Evolutionary conservation across 2,329 filamentous ascomycete species (phyloP).

Genomic region (Escovopsis sp.): DNA sequence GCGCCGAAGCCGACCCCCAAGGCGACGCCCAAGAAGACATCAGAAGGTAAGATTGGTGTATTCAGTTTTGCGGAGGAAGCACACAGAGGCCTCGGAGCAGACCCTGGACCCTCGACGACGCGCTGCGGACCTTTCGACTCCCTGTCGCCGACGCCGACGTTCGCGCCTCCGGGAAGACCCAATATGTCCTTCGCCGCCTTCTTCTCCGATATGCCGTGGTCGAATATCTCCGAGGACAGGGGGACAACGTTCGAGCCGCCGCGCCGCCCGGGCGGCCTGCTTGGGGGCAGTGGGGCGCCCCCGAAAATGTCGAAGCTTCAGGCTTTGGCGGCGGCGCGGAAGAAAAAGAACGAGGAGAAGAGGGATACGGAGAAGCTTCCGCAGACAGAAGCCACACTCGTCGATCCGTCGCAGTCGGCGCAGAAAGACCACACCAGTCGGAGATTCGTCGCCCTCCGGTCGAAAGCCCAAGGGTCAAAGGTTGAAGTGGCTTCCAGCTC

Average conservation of each 20-base stretch:
- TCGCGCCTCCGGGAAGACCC: constrained; percentile 9
- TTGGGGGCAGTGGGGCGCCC: constrained; percentile 57
- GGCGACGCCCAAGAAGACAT: constrained; percentile 24
- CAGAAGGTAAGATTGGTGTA: constrained; percentile 26
- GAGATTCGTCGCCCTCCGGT: neutral
- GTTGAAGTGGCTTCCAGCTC: too few species aligned
- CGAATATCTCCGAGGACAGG: constrained; percentile 52
- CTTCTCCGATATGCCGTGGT: constrained; percentile 79
- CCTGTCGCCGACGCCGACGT: constrained; percentile 1
- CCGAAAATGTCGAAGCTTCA: constrained; percentile 81
- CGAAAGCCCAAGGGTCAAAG: neutral
- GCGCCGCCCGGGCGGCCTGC: constrained; percentile 48
- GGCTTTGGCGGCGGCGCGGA: constrained; percentile 71
- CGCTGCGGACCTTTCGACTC: neutral
- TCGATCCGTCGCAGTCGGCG: constrained; percentile 18
- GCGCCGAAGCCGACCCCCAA: constrained; percentile 21
- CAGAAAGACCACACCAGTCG: constrained; percentile 15
- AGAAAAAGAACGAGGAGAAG: constrained; percentile 63
- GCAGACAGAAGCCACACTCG: constrained; percentile 15
- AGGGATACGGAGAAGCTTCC: constrained; percentile 16
- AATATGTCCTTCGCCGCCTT: constrained; percentile 33
- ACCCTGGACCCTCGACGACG: constrained; percentile 10
- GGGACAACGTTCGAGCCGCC: constrained; percentile 46
- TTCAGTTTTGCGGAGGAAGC: constrained; percentile 18
- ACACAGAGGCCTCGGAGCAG: constrained; percentile 19